phyloP scores from a whole-genome alignment of 1,139 yeast genomes.

The Arxiozyma telluris region DNA sequence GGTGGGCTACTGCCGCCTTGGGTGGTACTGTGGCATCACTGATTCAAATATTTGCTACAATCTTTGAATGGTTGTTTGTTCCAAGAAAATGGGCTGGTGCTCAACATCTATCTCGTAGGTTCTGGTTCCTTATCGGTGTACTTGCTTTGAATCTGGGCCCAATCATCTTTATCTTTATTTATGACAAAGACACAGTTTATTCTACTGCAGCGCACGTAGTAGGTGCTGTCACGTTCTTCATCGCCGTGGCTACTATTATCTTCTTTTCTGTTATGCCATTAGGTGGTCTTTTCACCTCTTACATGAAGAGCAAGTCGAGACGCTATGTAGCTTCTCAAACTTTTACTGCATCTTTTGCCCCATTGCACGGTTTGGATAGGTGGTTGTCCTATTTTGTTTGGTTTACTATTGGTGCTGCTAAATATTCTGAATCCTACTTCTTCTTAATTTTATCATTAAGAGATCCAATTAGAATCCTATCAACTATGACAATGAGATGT shows the following conservation, averaged over 20 bases:
- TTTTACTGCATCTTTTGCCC: constrained; percentile 85
- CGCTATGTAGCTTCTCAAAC: constrained; percentile 90
- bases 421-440: constrained; percentile 82
- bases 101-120: constrained; percentile 86
- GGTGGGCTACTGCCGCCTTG: constrained; percentile 88
- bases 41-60: constrained; percentile 79
- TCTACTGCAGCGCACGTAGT: constrained; percentile 76
- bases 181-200: constrained; percentile 58
- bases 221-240: constrained; percentile 81
- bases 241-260: constrained; percentile 72
- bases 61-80: constrained; percentile 91
- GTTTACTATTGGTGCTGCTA: constrained; percentile 82
- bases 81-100: constrained; percentile 99
- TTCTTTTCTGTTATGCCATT: constrained; percentile 94
- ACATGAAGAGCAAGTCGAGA: constrained; percentile 82
- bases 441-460: constrained; percentile 83
- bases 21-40: constrained; percentile 84
- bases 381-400: constrained; percentile 93
- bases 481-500: constrained; percentile 61
- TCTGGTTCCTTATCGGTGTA: constrained; percentile 61
- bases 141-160: constrained; percentile 74
- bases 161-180: constrained; percentile 75
- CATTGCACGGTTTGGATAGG: constrained; percentile 81
- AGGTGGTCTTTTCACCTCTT: constrained; percentile 92
- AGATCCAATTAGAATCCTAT: constrained; percentile 81